Evolutionary conservation across 23 red algal genomes (phyloP), one percentile per base, ranked within the genome.

Genomic region (Gracilariopsis chorda): DNA sequence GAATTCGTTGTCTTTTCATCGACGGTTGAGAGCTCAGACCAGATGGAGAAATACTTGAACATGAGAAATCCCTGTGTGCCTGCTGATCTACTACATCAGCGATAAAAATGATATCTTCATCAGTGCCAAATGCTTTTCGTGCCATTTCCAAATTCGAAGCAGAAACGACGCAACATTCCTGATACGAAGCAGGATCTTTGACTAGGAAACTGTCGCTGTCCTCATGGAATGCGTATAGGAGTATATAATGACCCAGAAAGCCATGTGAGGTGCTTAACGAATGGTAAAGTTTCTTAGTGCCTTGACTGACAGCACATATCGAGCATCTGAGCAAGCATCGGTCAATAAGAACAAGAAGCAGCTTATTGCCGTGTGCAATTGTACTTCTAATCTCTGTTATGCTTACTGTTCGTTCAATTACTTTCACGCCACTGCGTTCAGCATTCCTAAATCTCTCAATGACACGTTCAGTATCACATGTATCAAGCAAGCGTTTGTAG

Each of bases 91-190:
- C 47, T 73, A 52, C 35, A 24, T 77, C 58, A 7, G 60, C 75
- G 55, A 91, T 91, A 25, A 91, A 73, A 0, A 96, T 86, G 48
- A 96, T 89, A 62, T 96, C 94, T 76, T 96, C 79, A 85, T 96
- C 94, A 8, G 94, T 96, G 1, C 94, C 94, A 93, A 88, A 92
- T 23, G 94, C 90, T 44, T 77, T 43, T 61, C 94, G 51, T 19
- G 89, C 84, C 23, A 52, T 17, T 17, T 96, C 94, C 41, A 96
- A 78, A 40, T 56, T 86, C 35, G 86, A 45, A 21, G 74, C 84
- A 35, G 62, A 39, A 46, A 92, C 79, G 21, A 77, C 59, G 42
- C 94, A 96, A n/a, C 19, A 72, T 28, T 90, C 78, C 57, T 69
- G 87, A 37, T 32, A 64, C 24, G 86, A 73, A 35, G 94, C 94